Conservation (phyloP, 345 rosid species). For the Laguncularia racemosa region DNA sequence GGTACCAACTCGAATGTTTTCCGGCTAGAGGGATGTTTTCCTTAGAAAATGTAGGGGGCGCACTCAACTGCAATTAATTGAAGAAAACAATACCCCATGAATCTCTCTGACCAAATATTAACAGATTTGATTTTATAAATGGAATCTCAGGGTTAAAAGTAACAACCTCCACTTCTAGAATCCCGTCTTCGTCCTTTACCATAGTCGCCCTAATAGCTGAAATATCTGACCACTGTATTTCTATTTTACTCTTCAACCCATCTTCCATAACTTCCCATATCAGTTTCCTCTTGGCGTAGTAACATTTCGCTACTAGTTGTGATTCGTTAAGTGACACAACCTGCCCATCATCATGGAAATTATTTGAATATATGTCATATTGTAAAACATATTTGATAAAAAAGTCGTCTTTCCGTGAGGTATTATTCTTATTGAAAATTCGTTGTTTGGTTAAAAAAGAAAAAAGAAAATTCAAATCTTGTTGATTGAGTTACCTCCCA, state of each 20-base stretch:
- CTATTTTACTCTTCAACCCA: slow-evolving; percentile 30
- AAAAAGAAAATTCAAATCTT: background rate
- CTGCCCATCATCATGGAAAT: slow-evolving; percentile 10
- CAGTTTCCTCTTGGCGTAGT: slow-evolving; percentile 45
- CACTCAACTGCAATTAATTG: slow-evolving; percentile 14
- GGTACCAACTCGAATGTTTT: slow-evolving; percentile 14
- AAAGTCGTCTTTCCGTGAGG: too few relatives aligned
- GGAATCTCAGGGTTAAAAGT: background rate
- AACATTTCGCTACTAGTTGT: slow-evolving; percentile 51
- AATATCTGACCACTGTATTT: slow-evolving; percentile 30
- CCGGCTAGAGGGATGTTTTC: slow-evolving; percentile 15
- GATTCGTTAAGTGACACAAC: slow-evolving; percentile 21
- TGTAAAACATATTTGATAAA: too few relatives aligned
- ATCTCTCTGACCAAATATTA: too few relatives aligned
- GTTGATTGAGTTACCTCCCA: slow-evolving; percentile 35
- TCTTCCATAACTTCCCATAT: slow-evolving; percentile 52
- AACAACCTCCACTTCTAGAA: slow-evolving; percentile 27
- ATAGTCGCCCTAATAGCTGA: slow-evolving; percentile 17
- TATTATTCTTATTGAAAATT: too few relatives aligned
- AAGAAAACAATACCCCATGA: background rate
- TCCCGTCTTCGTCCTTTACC: slow-evolving; percentile 14
- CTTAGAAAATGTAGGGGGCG: slow-evolving; percentile 11
- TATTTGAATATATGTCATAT: too few relatives aligned
- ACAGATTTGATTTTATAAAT: background rate
- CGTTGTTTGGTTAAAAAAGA: background rate